Percentiles rank a stretch among this genome's conserved stretches.
phyloP scores from a whole-genome alignment of 169 alveolate genomes.

The Plasmodium chabaudi region DNA sequence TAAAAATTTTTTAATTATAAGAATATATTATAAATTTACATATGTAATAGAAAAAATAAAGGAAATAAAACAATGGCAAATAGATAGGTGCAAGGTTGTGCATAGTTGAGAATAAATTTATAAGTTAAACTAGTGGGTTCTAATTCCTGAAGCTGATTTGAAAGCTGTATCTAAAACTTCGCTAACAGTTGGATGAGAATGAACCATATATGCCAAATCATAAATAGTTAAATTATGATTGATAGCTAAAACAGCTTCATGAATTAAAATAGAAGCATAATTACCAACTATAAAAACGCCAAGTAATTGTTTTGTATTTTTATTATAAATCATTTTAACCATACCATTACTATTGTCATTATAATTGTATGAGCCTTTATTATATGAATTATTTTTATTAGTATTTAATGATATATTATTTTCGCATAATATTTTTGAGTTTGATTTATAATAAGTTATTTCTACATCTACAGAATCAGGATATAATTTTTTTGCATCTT shows the following conservation, averaged over 20 bases:
- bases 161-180: slow-evolving; percentile 81
- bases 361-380: slow-evolving; percentile 37
- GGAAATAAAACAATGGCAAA: too few species aligned
- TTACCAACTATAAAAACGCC: slow-evolving; percentile 81
- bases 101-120: too few species aligned
- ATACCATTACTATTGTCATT: slow-evolving; percentile 78
- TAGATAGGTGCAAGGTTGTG: too few species aligned
- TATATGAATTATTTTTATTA: slow-evolving; percentile 53
- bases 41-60: too few species aligned
- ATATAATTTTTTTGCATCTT: slow-evolving; percentile 70
- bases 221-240: slow-evolving; percentile 44
- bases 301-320: slow-evolving; percentile 75
- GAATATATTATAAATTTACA: too few species aligned
- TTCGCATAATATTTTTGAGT: slow-evolving; percentile 82
- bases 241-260: slow-evolving; percentile 82
- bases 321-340: slow-evolving; percentile 77
- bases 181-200: slow-evolving; percentile 84
- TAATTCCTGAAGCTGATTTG: slow-evolving; percentile 76
- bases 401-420: slow-evolving; percentile 16
- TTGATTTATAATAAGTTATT: slow-evolving; percentile 61
- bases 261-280: slow-evolving; percentile 81
- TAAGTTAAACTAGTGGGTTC: slow-evolving; percentile 63
- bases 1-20: too few species aligned
- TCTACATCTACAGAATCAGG: slow-evolving; percentile 71
- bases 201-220: slow-evolving; percentile 77